A percentile compares a stretch with the other conserved stretches of the same genome.
phyloP scores from a whole-genome alignment of 2,329 filamentous ascomycete species.

The Tolypocladium ovalisporum region DNA sequence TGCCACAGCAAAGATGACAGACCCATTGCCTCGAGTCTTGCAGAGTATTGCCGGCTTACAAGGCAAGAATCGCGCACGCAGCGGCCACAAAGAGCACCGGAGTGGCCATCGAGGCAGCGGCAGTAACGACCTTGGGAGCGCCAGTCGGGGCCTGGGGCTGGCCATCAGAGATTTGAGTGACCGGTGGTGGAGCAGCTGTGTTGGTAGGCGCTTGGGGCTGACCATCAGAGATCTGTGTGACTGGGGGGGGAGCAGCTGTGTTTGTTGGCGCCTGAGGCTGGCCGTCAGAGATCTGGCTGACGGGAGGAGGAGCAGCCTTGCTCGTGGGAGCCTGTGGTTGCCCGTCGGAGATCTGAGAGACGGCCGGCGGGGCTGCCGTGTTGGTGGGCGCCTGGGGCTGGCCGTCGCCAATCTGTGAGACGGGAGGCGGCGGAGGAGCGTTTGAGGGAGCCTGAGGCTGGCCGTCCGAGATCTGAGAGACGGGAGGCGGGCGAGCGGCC shows the following conservation, averaged over 20 bases:
- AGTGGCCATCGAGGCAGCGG: constrained; percentile 4
- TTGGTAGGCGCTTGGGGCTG: constrained; percentile 14
- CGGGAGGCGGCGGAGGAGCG: constrained; percentile 21
- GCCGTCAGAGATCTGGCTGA: constrained; percentile 35
- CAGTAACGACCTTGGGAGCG: constrained; percentile 21
- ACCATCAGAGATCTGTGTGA: constrained; percentile 19
- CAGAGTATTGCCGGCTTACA: not conserved
- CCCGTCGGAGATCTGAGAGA: constrained; percentile 31
- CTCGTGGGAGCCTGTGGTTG: constrained; percentile 38
- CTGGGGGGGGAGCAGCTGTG: constrained; percentile 22
- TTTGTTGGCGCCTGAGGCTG: constrained; percentile 21
- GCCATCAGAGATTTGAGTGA: constrained; percentile 19
- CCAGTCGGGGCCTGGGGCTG: constrained; percentile 15
- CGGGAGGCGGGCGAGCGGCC: constrained; percentile 21
- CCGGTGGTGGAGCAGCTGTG: constrained; percentile 22
- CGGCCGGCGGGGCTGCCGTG: constrained; percentile 16
- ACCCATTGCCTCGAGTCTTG: no score
- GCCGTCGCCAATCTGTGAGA: constrained; percentile 20
- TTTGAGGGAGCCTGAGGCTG: constrained; percentile 34
- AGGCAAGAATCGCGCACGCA: constrained; percentile 8
- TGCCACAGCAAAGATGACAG: not conserved
- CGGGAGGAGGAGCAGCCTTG: constrained; percentile 18
- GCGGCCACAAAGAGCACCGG: constrained; percentile 5
- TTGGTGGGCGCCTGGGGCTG: constrained; percentile 16
- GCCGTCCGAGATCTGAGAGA: constrained; percentile 36